Percentiles rank a stretch among this genome's conserved stretches.
phyloP scores from a whole-genome alignment of 441 rosid genomes.

The Codiaeum variegatum region DNA sequence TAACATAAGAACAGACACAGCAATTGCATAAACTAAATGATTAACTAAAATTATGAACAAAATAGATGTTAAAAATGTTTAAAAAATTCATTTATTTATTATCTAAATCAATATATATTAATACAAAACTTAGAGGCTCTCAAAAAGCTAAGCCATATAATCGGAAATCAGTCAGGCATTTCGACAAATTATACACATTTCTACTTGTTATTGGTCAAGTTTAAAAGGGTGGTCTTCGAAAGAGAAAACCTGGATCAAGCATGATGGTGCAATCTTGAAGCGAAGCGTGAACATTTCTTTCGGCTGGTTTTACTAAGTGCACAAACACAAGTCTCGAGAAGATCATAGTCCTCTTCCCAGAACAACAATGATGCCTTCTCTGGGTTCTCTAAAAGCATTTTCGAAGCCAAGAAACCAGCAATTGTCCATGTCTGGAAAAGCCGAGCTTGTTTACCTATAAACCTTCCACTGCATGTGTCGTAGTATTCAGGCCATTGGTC shows the following conservation, averaged over 20 bases:
- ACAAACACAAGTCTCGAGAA: slow-evolving; percentile 76
- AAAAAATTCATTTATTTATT: not conserved
- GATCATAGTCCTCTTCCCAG: slow-evolving; percentile 52
- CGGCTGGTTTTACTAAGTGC: slow-evolving; percentile 48
- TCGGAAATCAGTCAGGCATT: not conserved
- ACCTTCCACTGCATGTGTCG: slow-evolving; percentile 42
- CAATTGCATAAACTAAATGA: not conserved
- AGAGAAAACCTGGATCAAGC: slow-evolving; percentile 1
- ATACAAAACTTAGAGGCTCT: slow-evolving; percentile 17
- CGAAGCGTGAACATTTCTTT: slow-evolving; percentile 61
- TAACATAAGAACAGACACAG: not conserved
- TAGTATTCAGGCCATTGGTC: slow-evolving; percentile 62
- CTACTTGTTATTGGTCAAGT: not conserved
- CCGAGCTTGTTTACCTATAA: slow-evolving; percentile 47
- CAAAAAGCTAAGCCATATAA: slow-evolving; percentile 25
- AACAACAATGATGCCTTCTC: slow-evolving; percentile 36
- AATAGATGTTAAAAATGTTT: not conserved
- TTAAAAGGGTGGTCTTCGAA: not conserved
- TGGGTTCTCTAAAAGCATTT: slow-evolving; percentile 44
- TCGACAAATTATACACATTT: not conserved
- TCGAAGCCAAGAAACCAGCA: slow-evolving; percentile 53
- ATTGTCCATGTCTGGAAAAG: slow-evolving; percentile 54
- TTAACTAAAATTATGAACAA: not conserved
- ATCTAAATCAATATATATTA: not conserved
- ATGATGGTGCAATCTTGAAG: slow-evolving; percentile 33